Percentiles rank a stretch among this genome's conserved stretches.
These are phyloP conservation scores for Xylariaceae sp. DNA, from an alignment of 2,329 filamentous ascomycete species.

Conservation along the genomic window DNA sequence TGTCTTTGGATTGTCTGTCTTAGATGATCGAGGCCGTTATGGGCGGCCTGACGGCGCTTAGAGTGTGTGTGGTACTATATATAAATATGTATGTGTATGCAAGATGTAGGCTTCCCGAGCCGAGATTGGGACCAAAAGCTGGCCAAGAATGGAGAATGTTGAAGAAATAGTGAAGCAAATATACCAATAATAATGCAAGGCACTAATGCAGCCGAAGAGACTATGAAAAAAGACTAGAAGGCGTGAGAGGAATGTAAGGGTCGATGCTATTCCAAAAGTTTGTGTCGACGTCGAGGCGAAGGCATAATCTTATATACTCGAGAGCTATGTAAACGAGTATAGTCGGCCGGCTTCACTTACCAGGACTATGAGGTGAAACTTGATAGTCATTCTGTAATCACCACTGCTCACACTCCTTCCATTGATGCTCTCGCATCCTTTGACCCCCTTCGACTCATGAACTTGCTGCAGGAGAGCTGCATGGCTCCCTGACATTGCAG, in stretches of 20 bases:
- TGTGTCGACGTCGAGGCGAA: no score
- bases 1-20: slow-evolving; percentile 16
- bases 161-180: slow-evolving; percentile 3
- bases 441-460: background rate
- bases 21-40: slow-evolving; percentile 21
- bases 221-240: no score
- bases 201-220: no score
- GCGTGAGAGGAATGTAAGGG: no score
- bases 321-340: no score
- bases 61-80: slow-evolving; percentile 22
- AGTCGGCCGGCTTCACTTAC: no score
- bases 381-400: no score
- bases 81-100: slow-evolving; percentile 24
- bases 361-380: no score
- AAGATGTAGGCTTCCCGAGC: slow-evolving; percentile 31
- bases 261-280: no score
- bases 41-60: slow-evolving; percentile 29
- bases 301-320: no score
- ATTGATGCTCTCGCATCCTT: background rate
- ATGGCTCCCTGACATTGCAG: slow-evolving; percentile 9
- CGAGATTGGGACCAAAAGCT: slow-evolving; percentile 24
- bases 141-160: slow-evolving; percentile 14
- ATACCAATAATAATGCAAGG: no score
- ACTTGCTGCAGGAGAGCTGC: slow-evolving; percentile 1
- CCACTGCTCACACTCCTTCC: background rate